These are phyloP conservation scores for Eleusine coracana DNA, from an alignment of 176 grass and related monocot species.

Conservation along the genomic window DNA sequence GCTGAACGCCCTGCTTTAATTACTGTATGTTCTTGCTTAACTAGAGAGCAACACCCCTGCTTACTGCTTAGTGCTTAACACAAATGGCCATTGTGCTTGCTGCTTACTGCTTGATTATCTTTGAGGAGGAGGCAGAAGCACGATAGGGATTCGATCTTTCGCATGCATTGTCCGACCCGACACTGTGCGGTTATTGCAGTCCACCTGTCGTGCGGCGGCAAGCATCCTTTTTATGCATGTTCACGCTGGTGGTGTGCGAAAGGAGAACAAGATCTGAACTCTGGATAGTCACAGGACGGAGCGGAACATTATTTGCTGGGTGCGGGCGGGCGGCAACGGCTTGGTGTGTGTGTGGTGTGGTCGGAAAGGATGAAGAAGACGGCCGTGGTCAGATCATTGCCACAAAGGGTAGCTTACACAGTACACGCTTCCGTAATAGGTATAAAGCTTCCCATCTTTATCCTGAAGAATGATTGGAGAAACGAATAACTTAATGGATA, in stretches of 20 bases:
- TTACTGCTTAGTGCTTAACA: too few species aligned
- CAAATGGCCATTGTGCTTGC: not conserved
- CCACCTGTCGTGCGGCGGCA: constrained; percentile 8
- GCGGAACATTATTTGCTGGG: not conserved
- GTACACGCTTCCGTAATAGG: constrained; percentile 2
- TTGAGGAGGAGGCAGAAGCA: constrained; percentile 34
- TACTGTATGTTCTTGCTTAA: not conserved
- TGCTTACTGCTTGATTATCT: constrained; percentile 36
- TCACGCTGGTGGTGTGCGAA: constrained; percentile 30
- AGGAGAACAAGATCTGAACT: constrained; percentile 36
- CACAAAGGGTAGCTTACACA: constrained; percentile 9
- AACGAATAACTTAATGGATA: not conserved
- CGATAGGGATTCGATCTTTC: constrained; percentile 6
- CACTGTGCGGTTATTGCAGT: not conserved
- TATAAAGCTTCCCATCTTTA: not conserved
- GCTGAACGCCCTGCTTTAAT: not conserved
- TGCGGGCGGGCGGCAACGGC: not conserved
- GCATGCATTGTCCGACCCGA: not conserved
- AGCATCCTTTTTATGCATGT: constrained; percentile 20
- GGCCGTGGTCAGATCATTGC: constrained; percentile 28
- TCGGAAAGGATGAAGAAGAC: constrained; percentile 60
- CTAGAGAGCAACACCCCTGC: too few species aligned
- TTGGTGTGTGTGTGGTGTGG: constrained; percentile 18
- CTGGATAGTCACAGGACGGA: not conserved
- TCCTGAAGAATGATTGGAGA: not conserved